Percentiles rank a stretch among this genome's conserved stretches.
These are phyloP conservation scores for Cladosporium sp. DNA, from an alignment of 2,329 filamentous ascomycete species.

Conservation along the genomic window DNA sequence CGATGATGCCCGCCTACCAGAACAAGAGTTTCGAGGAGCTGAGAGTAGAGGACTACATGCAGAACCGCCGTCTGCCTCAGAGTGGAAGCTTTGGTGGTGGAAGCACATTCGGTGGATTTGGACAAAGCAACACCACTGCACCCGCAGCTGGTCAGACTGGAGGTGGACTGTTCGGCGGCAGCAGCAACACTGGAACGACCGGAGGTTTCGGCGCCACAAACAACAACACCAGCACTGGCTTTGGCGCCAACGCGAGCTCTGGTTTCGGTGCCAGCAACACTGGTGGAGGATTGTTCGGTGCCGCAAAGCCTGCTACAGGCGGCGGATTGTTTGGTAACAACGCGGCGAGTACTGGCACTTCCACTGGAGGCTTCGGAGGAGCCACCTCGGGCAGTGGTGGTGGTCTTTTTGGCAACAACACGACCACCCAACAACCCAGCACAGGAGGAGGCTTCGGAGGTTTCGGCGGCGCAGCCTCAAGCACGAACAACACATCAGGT, in stretches of 20 bases:
- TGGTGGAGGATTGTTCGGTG: conserved; percentile 31
- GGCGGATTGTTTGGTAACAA: conserved; percentile 28
- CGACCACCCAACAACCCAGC: conserved; percentile 1
- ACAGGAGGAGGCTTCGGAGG: conserved; percentile 9
- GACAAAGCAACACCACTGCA: conserved; percentile 33
- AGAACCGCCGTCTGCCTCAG: conserved; percentile 80
- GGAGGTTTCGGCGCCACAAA: conserved; percentile 30
- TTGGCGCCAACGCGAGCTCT: conserved; percentile 21
- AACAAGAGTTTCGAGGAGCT: conserved; percentile 79
- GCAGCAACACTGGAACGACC: conserved; percentile 23
- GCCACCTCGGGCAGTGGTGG: conserved; percentile 12
- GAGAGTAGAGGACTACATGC: conserved; percentile 74
- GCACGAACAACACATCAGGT: conserved; percentile 14
- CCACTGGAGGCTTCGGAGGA: conserved; percentile 9
- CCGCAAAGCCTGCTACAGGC: conserved; percentile 33
- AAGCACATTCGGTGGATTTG: conserved; percentile 51
- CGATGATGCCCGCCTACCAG: conserved; percentile 74
- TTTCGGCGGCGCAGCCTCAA: conserved; percentile 5
- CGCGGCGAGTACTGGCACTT: conserved; percentile 15
- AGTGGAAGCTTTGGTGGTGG: conserved; percentile 67
- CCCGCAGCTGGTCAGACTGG: conserved; percentile 28
- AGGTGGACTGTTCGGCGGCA: conserved; percentile 29
- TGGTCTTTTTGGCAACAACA: conserved; percentile 17
- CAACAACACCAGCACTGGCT: conserved; percentile 27
- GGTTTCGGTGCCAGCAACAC: conserved; percentile 21